phyloP scores from a whole-genome alignment of 352 stramenopile species.

The Pelagophyceae sp. region DNA sequence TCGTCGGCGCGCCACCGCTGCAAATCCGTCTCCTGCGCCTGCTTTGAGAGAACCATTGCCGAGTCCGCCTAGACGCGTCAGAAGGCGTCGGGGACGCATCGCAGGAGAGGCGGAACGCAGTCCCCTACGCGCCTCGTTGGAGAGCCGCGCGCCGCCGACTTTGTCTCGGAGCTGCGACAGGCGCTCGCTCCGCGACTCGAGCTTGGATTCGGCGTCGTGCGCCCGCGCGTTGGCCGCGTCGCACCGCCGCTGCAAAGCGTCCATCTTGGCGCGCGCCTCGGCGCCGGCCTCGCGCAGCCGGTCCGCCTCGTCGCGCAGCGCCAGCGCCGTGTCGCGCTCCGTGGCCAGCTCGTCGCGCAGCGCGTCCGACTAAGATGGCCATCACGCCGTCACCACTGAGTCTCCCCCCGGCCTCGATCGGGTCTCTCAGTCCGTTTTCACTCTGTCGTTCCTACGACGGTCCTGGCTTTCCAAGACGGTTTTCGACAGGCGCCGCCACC shows the following conservation, averaged over 20 bases:
- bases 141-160: neutral
- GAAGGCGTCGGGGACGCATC: too few relatives aligned
- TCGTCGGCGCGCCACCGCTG: neutral
- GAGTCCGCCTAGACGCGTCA: too few relatives aligned
- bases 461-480: too few relatives aligned
- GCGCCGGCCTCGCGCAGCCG: neutral
- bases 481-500: too few relatives aligned
- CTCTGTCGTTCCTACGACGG: too few relatives aligned
- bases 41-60: neutral
- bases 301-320: neutral
- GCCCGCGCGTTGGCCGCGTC: neutral
- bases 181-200: neutral
- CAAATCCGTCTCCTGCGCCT: neutral
- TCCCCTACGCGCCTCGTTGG: too few relatives aligned
- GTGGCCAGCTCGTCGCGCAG: too few relatives aligned
- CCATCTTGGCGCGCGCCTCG: neutral
- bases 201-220: neutral
- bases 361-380: too few relatives aligned
- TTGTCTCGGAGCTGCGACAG: neutral
- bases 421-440: too few relatives aligned
- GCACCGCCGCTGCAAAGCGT: neutral
- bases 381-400: too few relatives aligned
- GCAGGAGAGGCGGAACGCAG: too few relatives aligned
- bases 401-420: too few relatives aligned
- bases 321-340: neutral